Evolutionary conservation across 2,329 filamentous ascomycete genomes (phyloP).

Genomic region (Phyllosticta ampelicida): DNA sequence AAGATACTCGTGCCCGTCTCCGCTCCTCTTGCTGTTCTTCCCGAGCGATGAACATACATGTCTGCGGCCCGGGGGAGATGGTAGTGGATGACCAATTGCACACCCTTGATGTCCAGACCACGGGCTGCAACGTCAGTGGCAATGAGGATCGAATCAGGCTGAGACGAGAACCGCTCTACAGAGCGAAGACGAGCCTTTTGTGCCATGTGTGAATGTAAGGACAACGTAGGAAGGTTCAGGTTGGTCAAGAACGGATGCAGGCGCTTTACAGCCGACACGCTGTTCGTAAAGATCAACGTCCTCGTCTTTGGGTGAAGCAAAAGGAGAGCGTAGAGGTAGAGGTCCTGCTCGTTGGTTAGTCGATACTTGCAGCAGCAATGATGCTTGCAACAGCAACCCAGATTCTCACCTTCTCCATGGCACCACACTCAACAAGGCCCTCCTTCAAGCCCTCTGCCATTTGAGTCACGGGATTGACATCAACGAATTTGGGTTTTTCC

Average conservation of each 20-base stretch:
- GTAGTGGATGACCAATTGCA: constrained; percentile 89
- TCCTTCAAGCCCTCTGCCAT: constrained; percentile 83
- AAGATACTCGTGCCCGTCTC: constrained; percentile 71
- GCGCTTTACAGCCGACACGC: constrained; percentile 82
- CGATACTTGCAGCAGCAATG: constrained; percentile 12
- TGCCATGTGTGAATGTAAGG: constrained; percentile 86
- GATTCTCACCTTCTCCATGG: constrained; percentile 69
- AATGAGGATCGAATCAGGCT: constrained; percentile 59
- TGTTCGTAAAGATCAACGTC: constrained; percentile 89
- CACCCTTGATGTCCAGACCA: constrained; percentile 83
- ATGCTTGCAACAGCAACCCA: not conserved
- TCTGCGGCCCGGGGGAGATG: constrained; percentile 87
- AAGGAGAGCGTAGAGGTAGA: constrained; percentile 83
- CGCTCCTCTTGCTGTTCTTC: constrained; percentile 79
- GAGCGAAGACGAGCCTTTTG: constrained; percentile 93
- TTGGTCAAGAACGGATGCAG: constrained; percentile 75
- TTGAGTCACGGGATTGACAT: constrained; percentile 78
- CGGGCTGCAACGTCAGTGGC: constrained; percentile 90
- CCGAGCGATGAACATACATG: constrained; percentile 89
- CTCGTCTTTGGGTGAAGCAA: constrained; percentile 71
- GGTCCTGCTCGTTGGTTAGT: constrained; percentile 45
- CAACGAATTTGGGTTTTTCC: constrained; percentile 78
- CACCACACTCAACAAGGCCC: constrained; percentile 81
- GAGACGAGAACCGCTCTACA: constrained; percentile 73
- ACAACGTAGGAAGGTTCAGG: constrained; percentile 63